These are phyloP conservation scores for Termitomyces titanicus DNA, from an alignment of 768 basidiomycete species.

Conservation along the genomic window DNA sequence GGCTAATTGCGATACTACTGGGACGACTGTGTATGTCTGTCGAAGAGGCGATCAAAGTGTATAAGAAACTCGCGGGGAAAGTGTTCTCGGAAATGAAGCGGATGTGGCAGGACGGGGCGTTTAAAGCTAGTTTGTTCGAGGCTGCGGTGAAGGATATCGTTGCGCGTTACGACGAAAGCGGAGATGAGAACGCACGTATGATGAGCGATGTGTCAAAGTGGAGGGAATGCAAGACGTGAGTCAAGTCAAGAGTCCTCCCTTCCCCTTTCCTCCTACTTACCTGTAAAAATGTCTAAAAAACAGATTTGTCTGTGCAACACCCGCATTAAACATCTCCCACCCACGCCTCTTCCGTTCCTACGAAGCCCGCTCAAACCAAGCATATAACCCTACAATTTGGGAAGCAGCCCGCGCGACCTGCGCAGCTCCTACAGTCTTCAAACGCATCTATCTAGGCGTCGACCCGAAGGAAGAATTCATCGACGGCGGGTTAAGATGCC, in stretches of 20 bases:
- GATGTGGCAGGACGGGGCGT: not conserved
- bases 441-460: conserved; percentile 13
- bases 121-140: not conserved
- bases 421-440: conserved; percentile 23
- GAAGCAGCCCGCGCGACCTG: conserved; percentile 27
- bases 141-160: conserved; percentile 1
- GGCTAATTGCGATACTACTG: conserved; percentile 21
- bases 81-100: conserved; percentile 3
- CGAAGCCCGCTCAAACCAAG: not conserved
- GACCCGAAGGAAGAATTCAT: conserved; percentile 7
- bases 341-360: conserved; percentile 15
- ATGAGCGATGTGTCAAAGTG: not conserved
- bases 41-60: conserved; percentile 16
- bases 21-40: conserved; percentile 21
- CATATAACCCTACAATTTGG: conserved; percentile 21
- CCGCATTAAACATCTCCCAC: not conserved
- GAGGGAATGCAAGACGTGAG: conserved; percentile 4
- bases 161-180: not conserved
- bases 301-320: conserved; percentile 2
- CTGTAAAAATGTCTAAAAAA: too few relatives aligned
- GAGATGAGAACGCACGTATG: not conserved
- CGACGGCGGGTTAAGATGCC: conserved; percentile 14
- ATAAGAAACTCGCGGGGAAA: conserved; percentile 9
- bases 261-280: not conserved
- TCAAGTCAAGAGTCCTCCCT: too few relatives aligned